Base-by-base conservation (phyloP, 202 grass and related monocot genomes). In the Setaria viridis region DNA sequence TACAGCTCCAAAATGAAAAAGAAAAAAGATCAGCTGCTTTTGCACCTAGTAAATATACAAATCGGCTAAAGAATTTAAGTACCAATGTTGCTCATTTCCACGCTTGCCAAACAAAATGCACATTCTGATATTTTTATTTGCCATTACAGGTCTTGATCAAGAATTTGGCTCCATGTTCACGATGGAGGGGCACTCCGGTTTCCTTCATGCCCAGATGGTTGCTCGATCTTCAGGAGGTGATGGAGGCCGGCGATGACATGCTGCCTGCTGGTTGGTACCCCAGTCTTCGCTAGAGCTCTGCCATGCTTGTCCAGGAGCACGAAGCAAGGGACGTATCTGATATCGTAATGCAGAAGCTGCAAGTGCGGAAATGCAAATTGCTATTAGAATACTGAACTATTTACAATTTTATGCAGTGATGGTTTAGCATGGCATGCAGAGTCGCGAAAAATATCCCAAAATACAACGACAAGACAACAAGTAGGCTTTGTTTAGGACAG, bases 311-410 rank as follows among this genome's bases (percentile, higher is more conserved):
- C 97, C 77, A 99, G 87, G 71, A 96, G 90, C 82, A 99, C 93
- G 76, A 99, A 99, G 76, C 97, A 99, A 74, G 97, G 97, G 59
- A 99, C 92, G 62, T 99, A 93, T 53, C 90, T 91, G 59, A 99
- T 88, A 49, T 99, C 93, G 68, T 94, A 99, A 93, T 99, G 92
- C 25, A 99, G 82, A 66, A 99, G 90, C 97, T 99, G 93, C 85
- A 90, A 85, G 51, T 62, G 47, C 39, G 48, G 3, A 55, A 14
- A 69, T 34, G 49, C 7, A 70, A 57, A 78, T 14, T 14, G 48
- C 15, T 84, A 85, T 87, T 75, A 91, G 60, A 84, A 68, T 11
- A 8, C 46, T 21, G 2, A 58, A 62, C 37, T 73, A 11, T 33
- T 20, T 7, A 58, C 49, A 25, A 70, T 4, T 0, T 43, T 30